Base-by-base conservation (phyloP, 495 filamentous ascomycete genomes). In the Aspergillus olivimuriae region DNA sequence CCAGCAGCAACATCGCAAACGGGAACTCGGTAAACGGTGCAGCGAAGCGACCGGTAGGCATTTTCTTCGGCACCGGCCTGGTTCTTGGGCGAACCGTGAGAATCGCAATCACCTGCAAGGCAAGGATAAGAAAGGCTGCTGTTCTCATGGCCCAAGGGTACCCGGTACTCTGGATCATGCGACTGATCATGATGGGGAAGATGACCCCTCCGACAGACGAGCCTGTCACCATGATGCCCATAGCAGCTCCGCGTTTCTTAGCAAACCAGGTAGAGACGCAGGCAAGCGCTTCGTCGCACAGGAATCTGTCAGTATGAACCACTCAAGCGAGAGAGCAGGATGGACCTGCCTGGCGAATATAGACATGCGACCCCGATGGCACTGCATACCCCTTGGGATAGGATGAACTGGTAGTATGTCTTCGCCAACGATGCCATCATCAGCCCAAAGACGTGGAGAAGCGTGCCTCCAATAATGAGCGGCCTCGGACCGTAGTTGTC, bases 331-430 rank as follows among this genome's bases (percentile, higher is more conserved):
- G n/a, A n/a, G n/a, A n/a, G n/a, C n/a, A n/a, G n/a, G n/a, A n/a
- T n/a, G n/a, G n/a, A n/a, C n/a, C n/a, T n/a, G n/a, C n/a, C n/a
- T n/a, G n/a, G n/a, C n/a, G n/a, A n/a, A n/a, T n/a, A n/a, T n/a
- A n/a, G n/a, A n/a, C n/a, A n/a, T n/a, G n/a, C n/a, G n/a, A n/a
- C n/a, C n/a, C 35, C 35, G 4, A 38, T 7, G 19, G 10, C 51
- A 12, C 30, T 50, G 24, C 41, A 51, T 11, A 60, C n/a, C 5
- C 39, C 17, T 28, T 85, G 83, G 9, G 71, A 62, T 4, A 85
- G 59, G 10, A 84, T 47, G 58, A 84, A 74, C 42, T 86, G 83
- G 50, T 77, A 86, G 60, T 81, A 86, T 54, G 81, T 46, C 10
- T 63, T 71, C 2, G 76, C 73, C 1, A 60, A 2, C 11, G 32